Percentiles rank a stretch among this genome's conserved stretches.
Conservation (phyloP, 805 yeast species). For the Suhomyces xylopsoci region DNA sequence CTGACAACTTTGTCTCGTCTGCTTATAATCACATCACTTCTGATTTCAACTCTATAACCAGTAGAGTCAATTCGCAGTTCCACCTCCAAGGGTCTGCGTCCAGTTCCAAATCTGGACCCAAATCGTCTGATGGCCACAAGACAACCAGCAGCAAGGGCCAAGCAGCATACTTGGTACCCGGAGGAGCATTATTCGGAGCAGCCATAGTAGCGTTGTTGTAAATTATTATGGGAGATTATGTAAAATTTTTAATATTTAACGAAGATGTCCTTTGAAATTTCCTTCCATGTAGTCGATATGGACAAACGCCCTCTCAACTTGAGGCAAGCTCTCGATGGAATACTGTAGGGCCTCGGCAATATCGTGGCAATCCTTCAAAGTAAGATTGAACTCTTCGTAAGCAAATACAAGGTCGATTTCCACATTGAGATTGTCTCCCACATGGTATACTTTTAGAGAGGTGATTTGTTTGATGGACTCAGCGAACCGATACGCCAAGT, state of each 20-base stretch:
- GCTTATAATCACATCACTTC: neutral
- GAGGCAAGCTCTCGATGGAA: constrained; percentile 72
- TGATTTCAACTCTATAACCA: constrained; percentile 3
- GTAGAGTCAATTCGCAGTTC: neutral
- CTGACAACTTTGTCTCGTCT: neutral
- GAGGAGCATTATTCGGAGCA: constrained; percentile 8
- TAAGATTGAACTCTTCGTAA: constrained; percentile 40
- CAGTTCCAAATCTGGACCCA: neutral
- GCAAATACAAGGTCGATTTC: constrained; percentile 69
- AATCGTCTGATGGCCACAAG: neutral
- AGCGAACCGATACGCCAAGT: constrained; percentile 66
- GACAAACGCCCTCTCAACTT: constrained; percentile 78
- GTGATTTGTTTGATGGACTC: constrained; percentile 63
- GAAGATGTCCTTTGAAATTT: constrained; percentile 40
- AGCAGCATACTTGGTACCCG: constrained; percentile 5
- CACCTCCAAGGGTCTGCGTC: neutral
- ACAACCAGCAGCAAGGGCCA: constrained; percentile 2
- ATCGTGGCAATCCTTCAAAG: constrained; percentile 70
- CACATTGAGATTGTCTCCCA: constrained; percentile 72
- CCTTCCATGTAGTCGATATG: constrained; percentile 65
- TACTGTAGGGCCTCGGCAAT: constrained; percentile 79
- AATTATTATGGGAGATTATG: too few species aligned
- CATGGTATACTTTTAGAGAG: constrained; percentile 68
- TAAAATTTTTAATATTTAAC: neutral
- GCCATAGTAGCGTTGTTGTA: constrained; percentile 8